phyloP scores from a whole-genome alignment of 2,329 filamentous ascomycete species.

The Fusarium subglutinans region DNA sequence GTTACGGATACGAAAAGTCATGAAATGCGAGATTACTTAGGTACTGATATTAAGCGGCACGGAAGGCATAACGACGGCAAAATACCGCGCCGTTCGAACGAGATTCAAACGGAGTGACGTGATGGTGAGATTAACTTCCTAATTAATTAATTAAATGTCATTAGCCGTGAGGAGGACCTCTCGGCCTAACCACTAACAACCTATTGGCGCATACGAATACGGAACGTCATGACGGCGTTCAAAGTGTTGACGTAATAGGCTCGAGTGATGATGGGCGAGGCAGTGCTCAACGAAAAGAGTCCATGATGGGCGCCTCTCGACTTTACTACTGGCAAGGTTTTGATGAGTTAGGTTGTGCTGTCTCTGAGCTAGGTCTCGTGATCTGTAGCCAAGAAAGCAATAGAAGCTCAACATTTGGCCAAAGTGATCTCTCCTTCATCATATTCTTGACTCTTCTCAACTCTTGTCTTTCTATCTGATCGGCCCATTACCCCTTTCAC shows the following conservation, averaged over 20 bases:
- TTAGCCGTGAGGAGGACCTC: background rate
- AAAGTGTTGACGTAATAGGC: slow-evolving; percentile 34
- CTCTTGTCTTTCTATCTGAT: background rate
- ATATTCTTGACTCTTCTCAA: background rate
- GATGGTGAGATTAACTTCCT: slow-evolving; percentile 15
- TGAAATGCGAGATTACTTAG: background rate
- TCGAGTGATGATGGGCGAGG: slow-evolving; percentile 21
- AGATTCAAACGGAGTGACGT: slow-evolving; percentile 9
- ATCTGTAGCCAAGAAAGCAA: slow-evolving; percentile 2
- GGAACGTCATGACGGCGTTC: slow-evolving; percentile 6
- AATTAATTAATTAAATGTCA: background rate
- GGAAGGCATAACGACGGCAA: background rate
- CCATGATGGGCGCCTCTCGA: slow-evolving; percentile 29
- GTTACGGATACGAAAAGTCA: slow-evolving; percentile 13
- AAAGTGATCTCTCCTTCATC: background rate
- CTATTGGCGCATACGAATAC: slow-evolving; percentile 7
- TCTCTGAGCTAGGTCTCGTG: slow-evolving; percentile 13
- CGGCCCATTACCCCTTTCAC: slow-evolving; percentile 5
- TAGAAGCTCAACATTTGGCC: background rate
- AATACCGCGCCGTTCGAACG: background rate
- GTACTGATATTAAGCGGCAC: background rate
- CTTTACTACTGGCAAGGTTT: background rate
- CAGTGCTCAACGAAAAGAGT: background rate
- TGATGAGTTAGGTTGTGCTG: background rate
- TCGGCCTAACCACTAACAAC: background rate